These are phyloP conservation scores for Aquilaria malaccensis DNA, from an alignment of 345 rosid species.

Conservation along the genomic window DNA sequence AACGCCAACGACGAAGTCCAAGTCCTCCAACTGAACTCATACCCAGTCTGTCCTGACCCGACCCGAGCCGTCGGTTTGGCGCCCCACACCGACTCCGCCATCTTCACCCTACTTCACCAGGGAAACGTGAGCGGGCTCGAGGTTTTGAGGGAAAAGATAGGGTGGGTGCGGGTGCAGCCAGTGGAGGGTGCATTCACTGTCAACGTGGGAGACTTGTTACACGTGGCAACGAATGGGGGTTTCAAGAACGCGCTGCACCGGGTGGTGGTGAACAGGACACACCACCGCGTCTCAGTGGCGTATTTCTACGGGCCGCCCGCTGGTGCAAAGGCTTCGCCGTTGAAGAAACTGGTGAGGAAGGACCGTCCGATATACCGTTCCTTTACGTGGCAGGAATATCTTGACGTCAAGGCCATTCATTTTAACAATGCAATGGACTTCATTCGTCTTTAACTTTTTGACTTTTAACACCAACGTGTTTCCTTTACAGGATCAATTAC, in stretches of 20 bases:
- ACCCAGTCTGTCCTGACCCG: conserved; percentile 31
- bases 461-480: not conserved
- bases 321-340: conserved; percentile 18
- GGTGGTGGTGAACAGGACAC: conserved; percentile 15
- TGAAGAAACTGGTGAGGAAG: conserved; percentile 15
- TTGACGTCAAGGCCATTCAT: conserved; percentile 19
- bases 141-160: conserved; percentile 8
- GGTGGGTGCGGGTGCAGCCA: conserved; percentile 26
- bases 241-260: conserved; percentile 26
- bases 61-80: conserved; percentile 30
- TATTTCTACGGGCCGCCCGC: conserved; percentile 28
- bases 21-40: conserved; percentile 31
- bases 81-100: conserved; percentile 27
- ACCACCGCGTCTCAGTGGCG: conserved; percentile 18
- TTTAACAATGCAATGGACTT: conserved; percentile 14
- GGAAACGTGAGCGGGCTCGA: conserved; percentile 21
- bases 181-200: conserved; percentile 18
- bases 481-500: too few relatives aligned
- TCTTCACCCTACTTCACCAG: conserved; percentile 24
- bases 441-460: not conserved
- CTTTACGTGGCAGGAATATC: conserved; percentile 27
- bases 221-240: conserved; percentile 21
- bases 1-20: not conserved
- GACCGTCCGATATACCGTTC: conserved; percentile 21
- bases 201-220: conserved; percentile 29